These are phyloP conservation scores for Wickerhamomyces hampshirensis DNA, from an alignment of 805 yeast species.

Conservation along the genomic window DNA sequence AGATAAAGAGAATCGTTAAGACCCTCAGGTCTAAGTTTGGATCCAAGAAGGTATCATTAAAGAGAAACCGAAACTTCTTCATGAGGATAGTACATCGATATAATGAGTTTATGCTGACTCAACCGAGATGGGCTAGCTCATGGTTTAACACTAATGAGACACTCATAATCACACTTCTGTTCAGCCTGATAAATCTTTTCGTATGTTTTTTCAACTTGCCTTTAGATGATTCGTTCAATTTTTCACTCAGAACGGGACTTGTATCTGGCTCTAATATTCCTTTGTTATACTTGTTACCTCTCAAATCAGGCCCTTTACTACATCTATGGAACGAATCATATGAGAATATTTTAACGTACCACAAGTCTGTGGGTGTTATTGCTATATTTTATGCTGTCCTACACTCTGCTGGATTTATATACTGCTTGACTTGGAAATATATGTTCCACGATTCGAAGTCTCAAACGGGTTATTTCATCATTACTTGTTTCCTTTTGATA, in stretches of 20 bases:
- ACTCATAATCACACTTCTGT: slow-evolving; percentile 9
- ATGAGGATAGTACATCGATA: slow-evolving; percentile 3
- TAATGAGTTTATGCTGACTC: slow-evolving; percentile 6
- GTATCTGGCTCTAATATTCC: slow-evolving; percentile 25
- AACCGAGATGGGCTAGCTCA: slow-evolving; percentile 4
- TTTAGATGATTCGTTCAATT: slow-evolving; percentile 20
- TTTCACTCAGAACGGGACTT: slow-evolving; percentile 22
- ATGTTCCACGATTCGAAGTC: slow-evolving; percentile 5
- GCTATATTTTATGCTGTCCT: slow-evolving; percentile 15
- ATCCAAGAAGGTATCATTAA: no score
- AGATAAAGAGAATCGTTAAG: not conserved
- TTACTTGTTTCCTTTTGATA: slow-evolving; percentile 9
- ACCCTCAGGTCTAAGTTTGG: no score
- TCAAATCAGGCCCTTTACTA: slow-evolving; percentile 22
- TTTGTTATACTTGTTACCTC: slow-evolving; percentile 22
- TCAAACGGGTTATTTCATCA: slow-evolving; percentile 15
- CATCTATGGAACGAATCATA: slow-evolving; percentile 17
- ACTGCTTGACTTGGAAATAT: slow-evolving; percentile 20
- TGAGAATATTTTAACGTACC: slow-evolving; percentile 21
- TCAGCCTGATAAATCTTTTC: slow-evolving; percentile 12
- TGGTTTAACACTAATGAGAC: slow-evolving; percentile 16
- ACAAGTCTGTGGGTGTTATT: slow-evolving; percentile 20
- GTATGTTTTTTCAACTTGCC: slow-evolving; percentile 17
- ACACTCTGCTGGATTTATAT: slow-evolving; percentile 16
- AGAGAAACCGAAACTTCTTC: not conserved